Evolutionary conservation across 441 rosid species (phyloP), one percentile per base, ranked within the genome.

Genomic region (Erysimum cheiri): DNA sequence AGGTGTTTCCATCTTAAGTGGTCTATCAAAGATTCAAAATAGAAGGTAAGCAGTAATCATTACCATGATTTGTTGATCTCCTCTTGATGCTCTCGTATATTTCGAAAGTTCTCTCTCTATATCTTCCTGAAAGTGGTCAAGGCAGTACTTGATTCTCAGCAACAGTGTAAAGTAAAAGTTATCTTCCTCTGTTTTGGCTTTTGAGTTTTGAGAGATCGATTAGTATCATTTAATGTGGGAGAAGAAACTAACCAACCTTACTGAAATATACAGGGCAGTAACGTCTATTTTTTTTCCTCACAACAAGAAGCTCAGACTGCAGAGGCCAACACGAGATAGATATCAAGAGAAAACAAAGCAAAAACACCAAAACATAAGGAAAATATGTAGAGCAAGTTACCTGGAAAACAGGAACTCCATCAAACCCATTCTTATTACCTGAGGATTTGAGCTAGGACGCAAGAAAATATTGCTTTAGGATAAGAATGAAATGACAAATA

Each of bases 331-430:
- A 54, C 54, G 46, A 61, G 31, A 54, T 3, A 3, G 5, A 15
- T 6, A 52, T 53, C 43, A 62, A 54, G 33, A 10, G 44, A 53
- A 67, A 60, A 60, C 22, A 72, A 28, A 56, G 59, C 53, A 46
- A 39, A 60, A 47, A 69, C 1, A 56, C 37, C 55, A 61, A 15
- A 14, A 40, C 15, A 37, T n/a, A 6, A 9, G 3, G 31, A 17
- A 33, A 36, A 5, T 35, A 17, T 26, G 52, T 26, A 35, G 22
- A 33, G 28, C 4, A 47, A 60, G 74, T 3, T 79, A 93, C 98
- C 97, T 93, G 97, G 65, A 93, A 93, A 69, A 93, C 87, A 3
- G 98, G 98, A 78, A 93, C 98, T 80, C 97, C 97, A 79, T 93
- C 97, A 68, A 91, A 93, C 29, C 89, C 90, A 61, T 61, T 77